Conservation (phyloP, 768 basidiomycete species). For the Rhodotorula babjevae region DNA sequence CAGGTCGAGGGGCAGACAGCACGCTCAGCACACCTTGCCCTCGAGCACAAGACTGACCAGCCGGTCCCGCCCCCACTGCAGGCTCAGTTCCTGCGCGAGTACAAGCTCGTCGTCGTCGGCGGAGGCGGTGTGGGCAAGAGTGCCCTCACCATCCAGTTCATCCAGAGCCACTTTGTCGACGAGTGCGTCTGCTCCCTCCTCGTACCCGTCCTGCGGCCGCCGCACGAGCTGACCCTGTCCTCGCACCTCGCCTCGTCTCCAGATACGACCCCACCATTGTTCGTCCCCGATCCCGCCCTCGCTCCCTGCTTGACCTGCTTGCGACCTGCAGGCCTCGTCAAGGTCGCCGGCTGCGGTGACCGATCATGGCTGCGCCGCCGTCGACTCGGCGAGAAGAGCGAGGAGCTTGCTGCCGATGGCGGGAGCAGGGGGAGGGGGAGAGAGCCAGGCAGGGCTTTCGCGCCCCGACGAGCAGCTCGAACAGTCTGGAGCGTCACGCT, state of each 20-base stretch:
- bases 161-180: slow-evolving; percentile 48
- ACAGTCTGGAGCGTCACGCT: neutral
- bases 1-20: neutral
- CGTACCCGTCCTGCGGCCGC: neutral
- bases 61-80: neutral
- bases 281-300: neutral
- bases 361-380: too few relatives aligned
- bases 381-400: too few relatives aligned
- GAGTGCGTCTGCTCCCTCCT: slow-evolving; percentile 35
- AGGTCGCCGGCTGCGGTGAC: too few relatives aligned
- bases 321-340: too few relatives aligned
- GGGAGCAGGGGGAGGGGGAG: neutral
- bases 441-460: neutral
- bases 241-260: neutral
- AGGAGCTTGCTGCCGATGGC: too few relatives aligned
- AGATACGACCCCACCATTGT: slow-evolving; percentile 53
- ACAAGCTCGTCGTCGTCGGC: slow-evolving; percentile 97
- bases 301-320: neutral
- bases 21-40: neutral
- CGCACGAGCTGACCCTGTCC: neutral
- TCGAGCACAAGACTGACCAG: neutral
- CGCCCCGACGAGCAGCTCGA: neutral
- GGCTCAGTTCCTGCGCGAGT: slow-evolving; percentile 69
- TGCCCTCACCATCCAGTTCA: slow-evolving; percentile 51
- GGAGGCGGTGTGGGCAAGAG: slow-evolving; percentile 69